A percentile compares a stretch with the other conserved stretches of the same genome.
Conservation (phyloP, 1,284 basidiomycete genomes). For the Austropuccinia psidii region DNA sequence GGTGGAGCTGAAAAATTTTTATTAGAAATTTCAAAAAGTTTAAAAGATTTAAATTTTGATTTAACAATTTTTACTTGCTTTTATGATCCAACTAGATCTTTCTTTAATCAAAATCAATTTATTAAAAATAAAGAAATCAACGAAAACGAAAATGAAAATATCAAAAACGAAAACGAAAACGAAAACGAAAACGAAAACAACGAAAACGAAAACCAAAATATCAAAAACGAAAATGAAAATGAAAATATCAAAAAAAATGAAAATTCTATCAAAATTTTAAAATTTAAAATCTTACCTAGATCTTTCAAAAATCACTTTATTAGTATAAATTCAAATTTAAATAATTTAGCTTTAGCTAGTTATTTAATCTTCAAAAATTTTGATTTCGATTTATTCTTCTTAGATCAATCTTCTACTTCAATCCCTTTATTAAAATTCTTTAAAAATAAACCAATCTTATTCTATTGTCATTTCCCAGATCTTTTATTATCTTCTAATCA, state of each 20-base stretch:
- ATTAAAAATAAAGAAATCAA: slow-evolving; percentile 41
- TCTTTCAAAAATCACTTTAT: slow-evolving; percentile 69
- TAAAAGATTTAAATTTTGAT: slow-evolving; percentile 73
- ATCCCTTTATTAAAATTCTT: slow-evolving; percentile 70
- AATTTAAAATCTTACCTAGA: slow-evolving; percentile 66
- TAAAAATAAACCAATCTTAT: slow-evolving; percentile 69
- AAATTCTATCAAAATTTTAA: slow-evolving; percentile 62
- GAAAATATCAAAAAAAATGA: too few relatives aligned
- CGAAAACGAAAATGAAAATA: slow-evolving; percentile 53
- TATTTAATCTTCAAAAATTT: too few relatives aligned
- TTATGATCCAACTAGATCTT: slow-evolving; percentile 60
- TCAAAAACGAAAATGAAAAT: too few relatives aligned
- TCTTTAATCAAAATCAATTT: slow-evolving; percentile 45
- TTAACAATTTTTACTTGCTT: slow-evolving; percentile 93
- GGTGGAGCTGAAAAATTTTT: slow-evolving; percentile 94
- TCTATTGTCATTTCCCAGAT: slow-evolving; percentile 98
- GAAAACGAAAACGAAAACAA: too few relatives aligned
- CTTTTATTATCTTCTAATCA: slow-evolving; percentile 60
- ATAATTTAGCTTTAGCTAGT: slow-evolving; percentile 62
- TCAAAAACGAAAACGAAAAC: too few relatives aligned
- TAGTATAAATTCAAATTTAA: too few relatives aligned
- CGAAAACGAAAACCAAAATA: too few relatives aligned
- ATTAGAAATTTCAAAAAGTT: slow-evolving; percentile 85
- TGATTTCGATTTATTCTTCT: slow-evolving; percentile 72
- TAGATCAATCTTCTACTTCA: slow-evolving; percentile 89